Conservation (phyloP, 139 green algal genomes). For the Nannochloris sp. region DNA sequence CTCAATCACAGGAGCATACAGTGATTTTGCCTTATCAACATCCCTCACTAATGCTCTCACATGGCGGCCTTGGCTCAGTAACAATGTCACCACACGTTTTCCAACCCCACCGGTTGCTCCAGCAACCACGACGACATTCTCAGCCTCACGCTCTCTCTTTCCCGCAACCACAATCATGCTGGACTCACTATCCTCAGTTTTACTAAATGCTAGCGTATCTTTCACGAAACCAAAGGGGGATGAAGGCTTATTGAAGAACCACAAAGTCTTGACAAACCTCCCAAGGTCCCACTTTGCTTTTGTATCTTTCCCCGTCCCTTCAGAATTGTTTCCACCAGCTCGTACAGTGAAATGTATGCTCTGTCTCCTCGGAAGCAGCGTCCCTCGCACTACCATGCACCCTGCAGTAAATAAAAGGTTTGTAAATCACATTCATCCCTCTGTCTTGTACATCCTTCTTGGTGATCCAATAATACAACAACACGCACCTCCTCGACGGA, state of each 20-base stretch:
- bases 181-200: not conserved
- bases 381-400: no score
- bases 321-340: no score
- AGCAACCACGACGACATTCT: slow-evolving; percentile 25
- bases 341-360: no score
- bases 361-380: no score
- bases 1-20: slow-evolving; percentile 36
- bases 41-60: slow-evolving; percentile 71
- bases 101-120: slow-evolving; percentile 75
- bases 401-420: no score
- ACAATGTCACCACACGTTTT: slow-evolving; percentile 60
- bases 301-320: no score
- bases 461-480: no score
- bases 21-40: slow-evolving; percentile 42
- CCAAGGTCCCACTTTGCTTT: slow-evolving; percentile 56
- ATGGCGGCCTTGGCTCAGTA: slow-evolving; percentile 44
- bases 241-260: slow-evolving; percentile 67
- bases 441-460: no score
- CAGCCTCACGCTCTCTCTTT: not conserved
- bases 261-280: slow-evolving; percentile 63
- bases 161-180: not conserved
- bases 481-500: no score
- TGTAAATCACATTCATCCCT: no score
- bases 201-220: slow-evolving; percentile 11
- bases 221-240: slow-evolving; percentile 17